Evolutionary conservation across 2,329 filamentous ascomycete species (phyloP).

Genomic region (Sarocladium kiliense): DNA sequence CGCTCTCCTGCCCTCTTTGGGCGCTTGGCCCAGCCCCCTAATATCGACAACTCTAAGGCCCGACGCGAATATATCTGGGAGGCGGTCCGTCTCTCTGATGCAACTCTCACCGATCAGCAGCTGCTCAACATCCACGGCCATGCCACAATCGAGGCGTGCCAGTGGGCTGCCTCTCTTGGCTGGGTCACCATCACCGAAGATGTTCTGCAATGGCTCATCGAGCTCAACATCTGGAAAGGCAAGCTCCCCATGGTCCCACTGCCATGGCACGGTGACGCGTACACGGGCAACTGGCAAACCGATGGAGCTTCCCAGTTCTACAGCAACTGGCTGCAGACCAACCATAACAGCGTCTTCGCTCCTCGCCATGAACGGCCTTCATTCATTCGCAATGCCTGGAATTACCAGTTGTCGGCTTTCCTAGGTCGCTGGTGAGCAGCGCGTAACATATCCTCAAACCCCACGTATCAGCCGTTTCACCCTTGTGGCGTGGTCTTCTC

Average conservation of each 20-base stretch:
- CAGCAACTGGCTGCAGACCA: background rate
- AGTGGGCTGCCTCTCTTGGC: background rate
- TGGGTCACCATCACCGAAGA: background rate
- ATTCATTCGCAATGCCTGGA: no score
- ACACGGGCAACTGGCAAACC: background rate
- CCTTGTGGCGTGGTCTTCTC: no score
- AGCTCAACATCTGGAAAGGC: background rate
- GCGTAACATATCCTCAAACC: no score
- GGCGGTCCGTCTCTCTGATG: background rate
- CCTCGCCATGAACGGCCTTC: no score
- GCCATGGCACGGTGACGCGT: background rate
- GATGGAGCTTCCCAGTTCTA: background rate
- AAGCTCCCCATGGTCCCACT: background rate
- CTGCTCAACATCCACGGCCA: background rate
- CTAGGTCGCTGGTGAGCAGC: no score
- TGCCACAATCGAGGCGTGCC: background rate
- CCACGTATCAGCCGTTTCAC: no score
- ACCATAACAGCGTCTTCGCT: background rate
- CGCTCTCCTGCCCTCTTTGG: no score
- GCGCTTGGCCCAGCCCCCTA: no score
- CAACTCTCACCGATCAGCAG: background rate
- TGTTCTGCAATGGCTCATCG: background rate
- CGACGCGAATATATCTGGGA: no score
- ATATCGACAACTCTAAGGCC: no score
- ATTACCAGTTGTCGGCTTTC: no score